Evolutionary conservation across 208 protist species (phyloP).

Genomic region (Phytomonas sp.): DNA sequence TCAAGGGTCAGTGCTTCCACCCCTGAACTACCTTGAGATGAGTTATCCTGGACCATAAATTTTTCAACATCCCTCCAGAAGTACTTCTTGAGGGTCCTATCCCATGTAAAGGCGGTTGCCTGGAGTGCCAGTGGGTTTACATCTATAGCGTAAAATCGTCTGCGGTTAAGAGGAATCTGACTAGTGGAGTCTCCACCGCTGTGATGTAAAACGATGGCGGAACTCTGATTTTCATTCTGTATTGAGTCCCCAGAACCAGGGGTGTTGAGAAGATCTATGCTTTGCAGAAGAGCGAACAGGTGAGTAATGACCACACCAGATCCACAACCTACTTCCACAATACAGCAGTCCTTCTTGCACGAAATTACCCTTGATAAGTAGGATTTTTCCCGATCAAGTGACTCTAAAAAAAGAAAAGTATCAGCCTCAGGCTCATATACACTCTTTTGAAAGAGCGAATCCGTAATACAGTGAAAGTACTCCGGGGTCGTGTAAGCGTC

Average conservation of each 20-base stretch:
- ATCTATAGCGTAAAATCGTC: conserved; percentile 52
- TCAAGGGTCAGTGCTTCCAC: neutral
- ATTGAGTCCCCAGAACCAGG: neutral
- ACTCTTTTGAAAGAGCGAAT: conserved; percentile 45
- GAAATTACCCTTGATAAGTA: conserved; percentile 29
- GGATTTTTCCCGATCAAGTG: conserved; percentile 46
- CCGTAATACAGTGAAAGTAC: conserved; percentile 78
- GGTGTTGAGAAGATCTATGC: neutral
- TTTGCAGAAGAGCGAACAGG: conserved; percentile 26
- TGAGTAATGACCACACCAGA: conserved; percentile 81
- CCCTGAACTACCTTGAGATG: neutral
- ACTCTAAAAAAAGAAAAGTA: conserved; percentile 81
- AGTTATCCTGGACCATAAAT: neutral
- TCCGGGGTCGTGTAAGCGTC: conserved; percentile 51
- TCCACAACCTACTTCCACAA: conserved; percentile 76
- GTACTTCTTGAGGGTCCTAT: conserved; percentile 29
- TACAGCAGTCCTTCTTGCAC: conserved; percentile 17
- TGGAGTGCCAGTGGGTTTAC: conserved; percentile 78
- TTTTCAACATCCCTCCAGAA: conserved; percentile 10
- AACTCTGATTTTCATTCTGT: neutral
- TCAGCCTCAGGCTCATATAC: conserved; percentile 89
- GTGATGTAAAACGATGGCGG: neutral
- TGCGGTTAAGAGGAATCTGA: neutral
- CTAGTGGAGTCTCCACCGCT: neutral
- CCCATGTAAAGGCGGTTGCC: conserved; percentile 68